Base-by-base conservation (phyloP, 306 rosid species). In the Chamaecrista fasciculata region DNA sequence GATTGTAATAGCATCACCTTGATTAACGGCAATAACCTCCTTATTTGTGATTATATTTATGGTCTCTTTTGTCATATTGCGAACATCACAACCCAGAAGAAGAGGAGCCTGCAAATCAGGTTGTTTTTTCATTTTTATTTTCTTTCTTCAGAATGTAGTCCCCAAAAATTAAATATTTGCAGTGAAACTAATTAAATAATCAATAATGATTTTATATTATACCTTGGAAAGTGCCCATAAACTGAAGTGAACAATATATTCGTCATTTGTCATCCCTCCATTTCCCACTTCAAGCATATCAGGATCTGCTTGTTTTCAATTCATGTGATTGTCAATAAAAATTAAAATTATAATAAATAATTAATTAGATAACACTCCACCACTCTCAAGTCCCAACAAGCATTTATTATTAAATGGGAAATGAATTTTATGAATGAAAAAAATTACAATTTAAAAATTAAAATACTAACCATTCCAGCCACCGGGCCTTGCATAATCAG, bases 251-350 rank as follows among this genome's bases (percentile, higher is more conserved):
- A 91, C 96, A 64, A 88, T 76, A 73, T 91, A 91, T 75, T 91
- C 99, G 69, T 86, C 69, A 63, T 80, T 88, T 12, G 83, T 88
- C 99, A 94, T 94, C 42, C 98, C 92, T 80, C 98, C 98, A 70
- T 94, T 94, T 50, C 98, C 97, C 50, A 90, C 92, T 73, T 94
- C 97, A 58, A 94, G 97, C 98, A 94, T 94, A 77, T 94, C 98
- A 34, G 97, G 98, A 82, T 94, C 97, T 94, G 94, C 65, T 62
- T 15, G 70, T 53, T 72, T 55, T 58, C 52, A 50, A n/a, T n/a
- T n/a, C n/a, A n/a, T n/a, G n/a, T n/a, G n/a, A n/a, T n/a, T 59
- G 39, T 21, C 29, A 55, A 59, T 18, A 56, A 51, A n/a, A n/a
- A n/a, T n/a, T n/a, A n/a, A n/a, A n/a, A n/a, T n/a, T n/a, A n/a